Percentiles rank a stretch among this genome's conserved stretches.
phyloP scores from a whole-genome alignment of 768 basidiomycete genomes.

The Mycena capillaripes region DNA sequence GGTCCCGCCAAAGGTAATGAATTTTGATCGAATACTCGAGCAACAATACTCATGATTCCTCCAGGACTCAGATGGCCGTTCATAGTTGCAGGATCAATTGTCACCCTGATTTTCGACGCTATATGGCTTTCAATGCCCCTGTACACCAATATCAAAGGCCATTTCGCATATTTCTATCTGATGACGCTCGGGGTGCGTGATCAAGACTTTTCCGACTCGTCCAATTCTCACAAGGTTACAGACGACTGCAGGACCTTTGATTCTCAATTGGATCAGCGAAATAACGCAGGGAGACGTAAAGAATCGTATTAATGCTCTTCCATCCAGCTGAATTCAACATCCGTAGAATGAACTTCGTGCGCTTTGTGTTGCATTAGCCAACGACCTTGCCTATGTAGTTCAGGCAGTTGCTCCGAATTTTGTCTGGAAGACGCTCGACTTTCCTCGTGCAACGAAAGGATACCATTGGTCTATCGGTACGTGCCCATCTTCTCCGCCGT shows the following conservation, averaged over 20 bases:
- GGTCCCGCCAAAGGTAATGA: conserved; percentile 30
- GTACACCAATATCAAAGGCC: conserved; percentile 30
- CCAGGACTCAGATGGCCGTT: conserved; percentile 33
- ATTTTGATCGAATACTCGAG: neutral
- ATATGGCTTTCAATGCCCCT: conserved; percentile 34
- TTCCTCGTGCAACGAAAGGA: conserved; percentile 36
- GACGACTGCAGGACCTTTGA: conserved; percentile 36
- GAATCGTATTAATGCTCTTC: neutral
- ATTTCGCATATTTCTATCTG: conserved; percentile 40
- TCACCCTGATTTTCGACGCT: conserved; percentile 26
- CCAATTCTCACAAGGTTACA: neutral
- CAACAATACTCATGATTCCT: neutral
- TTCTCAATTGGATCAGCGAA: conserved; percentile 39
- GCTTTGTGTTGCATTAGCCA: conserved; percentile 34
- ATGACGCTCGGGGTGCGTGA: conserved; percentile 34
- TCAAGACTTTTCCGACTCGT: neutral
- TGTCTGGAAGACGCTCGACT: conserved; percentile 36
- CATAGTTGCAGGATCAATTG: conserved; percentile 24
- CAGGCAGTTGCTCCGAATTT: conserved; percentile 41
- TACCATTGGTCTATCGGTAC: conserved; percentile 36
- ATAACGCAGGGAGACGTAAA: conserved; percentile 32
- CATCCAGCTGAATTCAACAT: neutral
- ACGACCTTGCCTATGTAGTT: conserved; percentile 37
- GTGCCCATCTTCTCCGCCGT: neutral
- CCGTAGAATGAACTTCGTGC: conserved; percentile 36